Evolutionary conservation across 441 rosid genomes (phyloP).

Genomic region (Adansonia gregorii): DNA sequence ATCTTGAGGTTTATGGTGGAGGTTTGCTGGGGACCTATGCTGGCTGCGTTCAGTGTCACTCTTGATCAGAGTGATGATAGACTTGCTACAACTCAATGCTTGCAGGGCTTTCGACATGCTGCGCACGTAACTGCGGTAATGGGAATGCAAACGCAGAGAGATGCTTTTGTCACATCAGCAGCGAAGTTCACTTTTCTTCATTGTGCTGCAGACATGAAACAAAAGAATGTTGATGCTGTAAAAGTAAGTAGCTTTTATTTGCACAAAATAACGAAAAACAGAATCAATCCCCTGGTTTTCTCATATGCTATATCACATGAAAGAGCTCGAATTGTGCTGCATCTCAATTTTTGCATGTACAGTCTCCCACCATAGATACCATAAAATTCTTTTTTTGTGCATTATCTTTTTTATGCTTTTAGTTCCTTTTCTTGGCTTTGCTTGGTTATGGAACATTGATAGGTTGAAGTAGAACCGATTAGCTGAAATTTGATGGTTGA

Average conservation of each 20-base stretch:
- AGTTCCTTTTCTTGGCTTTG: conserved; percentile 27
- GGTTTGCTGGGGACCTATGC: conserved; percentile 99
- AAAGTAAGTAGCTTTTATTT: conserved; percentile 59
- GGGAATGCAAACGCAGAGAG: conserved; percentile 99
- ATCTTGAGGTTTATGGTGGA: conserved; percentile 98
- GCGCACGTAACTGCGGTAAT: conserved; percentile 93
- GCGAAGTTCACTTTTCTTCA: conserved; percentile 98
- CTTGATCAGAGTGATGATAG: conserved; percentile 96
- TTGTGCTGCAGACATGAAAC: conserved; percentile 97
- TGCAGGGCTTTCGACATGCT: conserved; percentile 85
- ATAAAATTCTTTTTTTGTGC: neutral
- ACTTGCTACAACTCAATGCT: conserved; percentile 88
- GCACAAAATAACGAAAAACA: conserved; percentile 14
- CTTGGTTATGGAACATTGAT: conserved; percentile 11
- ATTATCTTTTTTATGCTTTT: conserved; percentile 13
- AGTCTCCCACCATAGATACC: neutral
- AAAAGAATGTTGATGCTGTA: conserved; percentile 96
- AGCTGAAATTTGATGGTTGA: conserved; percentile 4
- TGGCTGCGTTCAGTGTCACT: conserved; percentile 96
- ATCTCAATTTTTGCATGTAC: neutral
- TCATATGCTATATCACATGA: conserved; percentile 2
- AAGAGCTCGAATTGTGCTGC: conserved; percentile 14
- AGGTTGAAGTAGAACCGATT: conserved; percentile 1
- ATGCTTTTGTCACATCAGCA: conserved; percentile 95
- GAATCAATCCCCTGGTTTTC: neutral